Percentiles rank a stretch among this genome's conserved stretches.
These are phyloP conservation scores for Colletotrichum lentis DNA, from an alignment of 2,329 filamentous ascomycete genomes.

Conservation along the genomic window DNA sequence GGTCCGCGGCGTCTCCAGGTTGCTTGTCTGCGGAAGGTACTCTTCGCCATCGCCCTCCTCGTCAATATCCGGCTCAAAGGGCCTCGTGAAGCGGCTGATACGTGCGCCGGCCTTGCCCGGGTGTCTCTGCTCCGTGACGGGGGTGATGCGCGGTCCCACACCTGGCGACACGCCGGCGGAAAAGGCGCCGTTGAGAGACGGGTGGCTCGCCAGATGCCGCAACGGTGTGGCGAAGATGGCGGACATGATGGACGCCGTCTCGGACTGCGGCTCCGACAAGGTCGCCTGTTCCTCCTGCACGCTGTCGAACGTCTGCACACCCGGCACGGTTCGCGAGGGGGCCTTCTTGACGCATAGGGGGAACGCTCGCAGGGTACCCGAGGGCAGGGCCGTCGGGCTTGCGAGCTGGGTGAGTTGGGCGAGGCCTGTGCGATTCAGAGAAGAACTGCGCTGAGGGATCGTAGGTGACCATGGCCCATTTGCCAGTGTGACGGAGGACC, in stretches of 20 bases:
- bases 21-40: conserved; percentile 11
- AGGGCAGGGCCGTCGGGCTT: neutral
- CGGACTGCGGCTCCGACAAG: conserved; percentile 9
- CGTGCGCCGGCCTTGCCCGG: conserved; percentile 33
- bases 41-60: conserved; percentile 22
- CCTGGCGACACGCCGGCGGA: neutral
- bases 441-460: neutral
- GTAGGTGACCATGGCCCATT: neutral
- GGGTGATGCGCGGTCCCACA: neutral
- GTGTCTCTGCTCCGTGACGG: conserved; percentile 30
- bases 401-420: neutral
- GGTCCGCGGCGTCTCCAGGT: neutral
- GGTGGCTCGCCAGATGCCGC: conserved; percentile 29
- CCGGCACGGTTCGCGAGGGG: conserved; percentile 7
- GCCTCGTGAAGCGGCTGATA: conserved; percentile 32
- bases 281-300: neutral
- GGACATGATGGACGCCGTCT: conserved; percentile 31
- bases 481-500: conserved; percentile 12
- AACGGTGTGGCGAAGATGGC: conserved; percentile 32
- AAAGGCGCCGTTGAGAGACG: conserved; percentile 7
- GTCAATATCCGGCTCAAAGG: conserved; percentile 27
- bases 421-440: neutral
- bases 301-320: neutral
- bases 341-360: conserved; percentile 5
- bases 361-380: neutral